Base-by-base conservation (phyloP, 2,329 filamentous ascomycete genomes). In the Claviceps purpurea region DNA sequence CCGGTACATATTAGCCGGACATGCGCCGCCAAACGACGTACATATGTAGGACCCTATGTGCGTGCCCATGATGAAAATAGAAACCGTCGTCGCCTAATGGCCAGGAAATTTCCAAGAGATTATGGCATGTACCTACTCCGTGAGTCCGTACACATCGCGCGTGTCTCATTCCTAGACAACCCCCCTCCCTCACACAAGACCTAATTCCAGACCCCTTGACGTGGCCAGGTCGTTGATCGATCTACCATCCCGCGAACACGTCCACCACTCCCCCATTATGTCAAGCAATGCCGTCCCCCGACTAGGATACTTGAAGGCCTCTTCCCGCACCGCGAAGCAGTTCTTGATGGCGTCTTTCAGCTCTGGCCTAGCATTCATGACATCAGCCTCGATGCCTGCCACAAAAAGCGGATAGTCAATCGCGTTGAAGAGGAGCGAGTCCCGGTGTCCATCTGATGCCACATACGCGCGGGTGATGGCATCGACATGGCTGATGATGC, bases 351-450 rank as follows among this genome's bases (percentile, higher is more conserved):
- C 42, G 2, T 14, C 49, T 14, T 40, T 50, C 20, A 50, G 49
- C 49, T 46, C 49, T 3, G 49, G 40, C 4, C 18, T 45, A 2
- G 4, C 40, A 13, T 46, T 46, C 49, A 50, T 50, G 7, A 50
- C 42, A 11, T 46, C 49, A 13, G 42, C 30, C 16, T 50, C 41
- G 14, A 50, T 46, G 16, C 49, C 49, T 3, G 49, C 49, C 34
- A 46, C 30, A 5, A 50, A 46, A 11, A 50, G 42, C 16, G 49
- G 49, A 40, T 50, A 50, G 41, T 50, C 49, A 37, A 50, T 50
- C 16, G 49, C 41, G 22, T 50, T 50, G 42, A 50, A 50, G 20
- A 50, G n/a, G 13, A 50, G 49, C 14, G 49, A 50, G 42, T 50
- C 42, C 10, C n/a, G 20, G 20, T 14, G 20, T 5, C 30, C 18